These are phyloP conservation scores for Trichomonascaceae sp. DNA, from an alignment of 1,139 yeast genomes.

Conservation along the genomic window DNA sequence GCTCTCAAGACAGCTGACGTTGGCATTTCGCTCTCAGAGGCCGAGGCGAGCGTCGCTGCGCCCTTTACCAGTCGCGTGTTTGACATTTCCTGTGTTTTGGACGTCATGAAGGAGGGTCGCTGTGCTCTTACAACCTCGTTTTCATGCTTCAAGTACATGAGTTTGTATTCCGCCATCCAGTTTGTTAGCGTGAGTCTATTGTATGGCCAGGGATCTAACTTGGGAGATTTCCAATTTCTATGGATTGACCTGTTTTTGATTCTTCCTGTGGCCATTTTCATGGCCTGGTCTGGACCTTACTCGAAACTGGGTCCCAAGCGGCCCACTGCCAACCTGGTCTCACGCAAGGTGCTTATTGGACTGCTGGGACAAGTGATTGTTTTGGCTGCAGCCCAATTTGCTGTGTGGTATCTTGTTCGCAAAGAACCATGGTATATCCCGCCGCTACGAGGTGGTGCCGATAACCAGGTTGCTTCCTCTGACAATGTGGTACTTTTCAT, in stretches of 20 bases:
- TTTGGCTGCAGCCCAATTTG: slow-evolving; percentile 49
- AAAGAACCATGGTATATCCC: slow-evolving; percentile 57
- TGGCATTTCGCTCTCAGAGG: slow-evolving; percentile 90
- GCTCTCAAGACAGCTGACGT: slow-evolving; percentile 96
- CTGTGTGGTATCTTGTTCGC: slow-evolving; percentile 47
- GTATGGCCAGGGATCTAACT: slow-evolving; percentile 78
- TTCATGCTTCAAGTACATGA: slow-evolving; percentile 96
- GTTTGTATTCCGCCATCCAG: slow-evolving; percentile 91
- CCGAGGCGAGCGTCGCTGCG: slow-evolving; percentile 97
- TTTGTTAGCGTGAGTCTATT: slow-evolving; percentile 75
- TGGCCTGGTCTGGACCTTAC: slow-evolving; percentile 94
- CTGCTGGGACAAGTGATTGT: slow-evolving; percentile 58
- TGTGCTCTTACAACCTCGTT: slow-evolving; percentile 90
- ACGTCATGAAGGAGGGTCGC: slow-evolving; percentile 87
- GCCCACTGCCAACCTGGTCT: slow-evolving; percentile 88
- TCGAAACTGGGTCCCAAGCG: slow-evolving; percentile 49
- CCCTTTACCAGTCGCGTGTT: slow-evolving; percentile 87
- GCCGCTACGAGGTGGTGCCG: slow-evolving; percentile 72
- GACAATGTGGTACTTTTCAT: slow-evolving; percentile 81
- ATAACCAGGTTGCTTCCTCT: slow-evolving; percentile 71
- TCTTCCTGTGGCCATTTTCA: slow-evolving; percentile 82
- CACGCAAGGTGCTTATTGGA: slow-evolving; percentile 76
- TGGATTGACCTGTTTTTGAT: slow-evolving; percentile 85
- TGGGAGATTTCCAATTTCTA: slow-evolving; percentile 95
- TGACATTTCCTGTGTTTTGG: slow-evolving; percentile 84